Percentiles rank a stretch among this genome's conserved stretches.
Evolutionary conservation across 2,329 filamentous ascomycete genomes (phyloP).

Genomic region (Huntiella bhutanensis): DNA sequence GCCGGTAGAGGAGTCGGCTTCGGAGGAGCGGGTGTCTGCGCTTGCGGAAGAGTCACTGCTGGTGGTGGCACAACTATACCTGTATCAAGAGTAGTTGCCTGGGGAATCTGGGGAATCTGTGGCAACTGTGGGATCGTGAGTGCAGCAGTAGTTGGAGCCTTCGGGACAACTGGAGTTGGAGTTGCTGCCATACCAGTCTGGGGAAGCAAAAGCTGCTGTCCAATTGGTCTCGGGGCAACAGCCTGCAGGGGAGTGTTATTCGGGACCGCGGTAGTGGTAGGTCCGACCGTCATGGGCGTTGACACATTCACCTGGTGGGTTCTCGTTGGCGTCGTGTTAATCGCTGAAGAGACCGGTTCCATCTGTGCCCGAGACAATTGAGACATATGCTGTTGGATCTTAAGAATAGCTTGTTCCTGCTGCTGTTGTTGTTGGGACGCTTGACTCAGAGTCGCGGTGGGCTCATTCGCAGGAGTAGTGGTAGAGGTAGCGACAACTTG

Average conservation of each 20-base stretch:
- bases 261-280: no score
- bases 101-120: neutral
- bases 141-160: neutral
- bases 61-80: neutral
- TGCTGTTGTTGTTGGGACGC: slow-evolving; percentile 6
- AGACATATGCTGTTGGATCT: slow-evolving; percentile 8
- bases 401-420: slow-evolving; percentile 6
- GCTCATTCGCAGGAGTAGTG: neutral
- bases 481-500: neutral
- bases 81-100: neutral
- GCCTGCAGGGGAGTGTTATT: no score
- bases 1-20: neutral
- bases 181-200: neutral
- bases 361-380: slow-evolving; percentile 7
- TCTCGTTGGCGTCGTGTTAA: neutral
- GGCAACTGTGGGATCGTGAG: neutral
- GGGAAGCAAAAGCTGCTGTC: slow-evolving; percentile 5
- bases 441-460: neutral
- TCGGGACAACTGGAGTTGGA: neutral
- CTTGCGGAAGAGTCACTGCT: neutral
- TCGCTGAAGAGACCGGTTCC: neutral
- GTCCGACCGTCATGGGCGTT: neutral
- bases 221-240: neutral
- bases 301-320: neutral
- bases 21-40: neutral